These are phyloP conservation scores for Talaromyces marneffei DNA, from an alignment of 2,329 filamentous ascomycete genomes.

Conservation along the genomic window DNA sequence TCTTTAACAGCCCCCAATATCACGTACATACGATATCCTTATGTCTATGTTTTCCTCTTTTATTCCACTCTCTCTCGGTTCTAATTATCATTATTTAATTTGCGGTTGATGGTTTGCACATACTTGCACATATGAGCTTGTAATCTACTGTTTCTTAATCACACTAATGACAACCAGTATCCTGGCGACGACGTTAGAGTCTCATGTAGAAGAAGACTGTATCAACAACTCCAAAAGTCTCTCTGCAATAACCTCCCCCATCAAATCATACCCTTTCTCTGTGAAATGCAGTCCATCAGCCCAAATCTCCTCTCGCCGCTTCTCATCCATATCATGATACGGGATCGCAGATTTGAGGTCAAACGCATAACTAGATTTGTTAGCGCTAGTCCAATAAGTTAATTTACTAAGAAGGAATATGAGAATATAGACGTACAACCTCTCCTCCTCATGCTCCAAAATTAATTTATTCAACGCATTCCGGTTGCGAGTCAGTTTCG, in stretches of 20 bases:
- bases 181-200: neutral
- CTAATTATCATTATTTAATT: neutral
- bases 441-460: constrained; percentile 42
- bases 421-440: constrained; percentile 48
- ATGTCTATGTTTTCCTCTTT: neutral
- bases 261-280: constrained; percentile 54
- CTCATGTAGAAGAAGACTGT: neutral
- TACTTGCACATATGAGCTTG: neutral
- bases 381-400: neutral
- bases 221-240: constrained; percentile 44
- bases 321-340: constrained; percentile 46
- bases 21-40: neutral
- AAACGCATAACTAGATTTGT: constrained; percentile 46
- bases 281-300: constrained; percentile 58
- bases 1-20: neutral
- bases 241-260: constrained; percentile 54
- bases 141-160: neutral
- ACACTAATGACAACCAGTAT: neutral
- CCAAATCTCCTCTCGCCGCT: constrained; percentile 50
- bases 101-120: neutral
- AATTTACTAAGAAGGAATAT: neutral
- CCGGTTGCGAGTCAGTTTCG: constrained; percentile 33
- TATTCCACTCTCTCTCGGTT: neutral
- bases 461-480: constrained; percentile 51
- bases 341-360: constrained; percentile 54